A percentile compares a stretch with the other conserved stretches of the same genome.
phyloP scores from a whole-genome alignment of 2,329 filamentous ascomycete genomes.

The Scopulariopsis brevicaulis region DNA sequence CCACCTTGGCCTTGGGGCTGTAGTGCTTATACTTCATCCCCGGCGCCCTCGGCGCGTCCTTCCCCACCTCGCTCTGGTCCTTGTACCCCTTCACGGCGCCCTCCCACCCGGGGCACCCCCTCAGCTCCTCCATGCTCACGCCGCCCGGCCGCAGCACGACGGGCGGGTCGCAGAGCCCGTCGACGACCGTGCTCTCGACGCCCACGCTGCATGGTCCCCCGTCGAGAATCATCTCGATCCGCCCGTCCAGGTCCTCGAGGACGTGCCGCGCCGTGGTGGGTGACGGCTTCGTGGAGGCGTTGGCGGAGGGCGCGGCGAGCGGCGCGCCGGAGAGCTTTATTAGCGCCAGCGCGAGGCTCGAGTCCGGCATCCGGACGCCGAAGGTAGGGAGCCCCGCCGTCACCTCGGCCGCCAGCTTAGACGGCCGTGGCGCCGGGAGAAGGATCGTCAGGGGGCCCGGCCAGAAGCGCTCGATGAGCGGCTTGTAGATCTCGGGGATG shows the following conservation, averaged over 20 bases:
- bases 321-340: slow-evolving; percentile 69
- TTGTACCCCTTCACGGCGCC: slow-evolving; percentile 66
- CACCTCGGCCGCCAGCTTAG: slow-evolving; percentile 75
- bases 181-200: slow-evolving; percentile 94
- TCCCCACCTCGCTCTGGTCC: slow-evolving; percentile 58
- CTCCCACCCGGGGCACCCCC: slow-evolving; percentile 70
- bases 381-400: slow-evolving; percentile 79
- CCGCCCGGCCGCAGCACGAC: slow-evolving; percentile 79
- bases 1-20: slow-evolving; percentile 75
- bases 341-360: slow-evolving; percentile 75
- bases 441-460: slow-evolving; percentile 89
- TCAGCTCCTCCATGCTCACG: slow-evolving; percentile 69
- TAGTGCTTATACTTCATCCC: slow-evolving; percentile 99
- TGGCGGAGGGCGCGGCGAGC: slow-evolving; percentile 85
- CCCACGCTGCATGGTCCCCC: slow-evolving; percentile 80
- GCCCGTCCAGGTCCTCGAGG: slow-evolving; percentile 67
- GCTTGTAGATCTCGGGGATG: slow-evolving; percentile 65
- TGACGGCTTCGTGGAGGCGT: slow-evolving; percentile 85
- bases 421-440: slow-evolving; percentile 60
- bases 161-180: slow-evolving; percentile 73
- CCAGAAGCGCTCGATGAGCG: slow-evolving; percentile 79
- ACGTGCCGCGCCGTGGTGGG: slow-evolving; percentile 89
- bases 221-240: slow-evolving; percentile 80
- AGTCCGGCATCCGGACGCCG: slow-evolving; percentile 80
- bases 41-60: slow-evolving; percentile 63